Conservation (phyloP, 2,329 filamentous ascomycete genomes). For the Alternaria consortialis region DNA sequence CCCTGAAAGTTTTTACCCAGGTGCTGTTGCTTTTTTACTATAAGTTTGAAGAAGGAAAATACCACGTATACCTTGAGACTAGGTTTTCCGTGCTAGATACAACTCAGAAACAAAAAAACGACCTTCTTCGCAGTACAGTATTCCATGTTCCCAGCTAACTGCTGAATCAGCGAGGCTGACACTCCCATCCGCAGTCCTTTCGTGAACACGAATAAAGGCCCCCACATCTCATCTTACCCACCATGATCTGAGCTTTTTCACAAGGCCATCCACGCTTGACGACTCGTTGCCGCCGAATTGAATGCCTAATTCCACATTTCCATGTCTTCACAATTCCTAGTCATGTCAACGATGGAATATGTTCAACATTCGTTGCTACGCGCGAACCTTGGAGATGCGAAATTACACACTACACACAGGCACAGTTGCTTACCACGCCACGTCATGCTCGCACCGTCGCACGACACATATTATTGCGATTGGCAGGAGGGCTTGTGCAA, state of each 20-base stretch:
- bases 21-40: no score
- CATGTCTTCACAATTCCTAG: neutral
- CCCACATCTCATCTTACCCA: conserved; percentile 3
- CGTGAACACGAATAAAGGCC: neutral
- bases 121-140: neutral
- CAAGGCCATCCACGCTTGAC: neutral
- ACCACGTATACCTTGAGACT: no score
- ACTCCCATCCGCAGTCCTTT: neutral
- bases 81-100: no score
- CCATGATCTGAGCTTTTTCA: neutral
- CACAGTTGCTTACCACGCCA: neutral
- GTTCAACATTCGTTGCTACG: neutral
- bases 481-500: neutral
- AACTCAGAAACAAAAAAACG: no score
- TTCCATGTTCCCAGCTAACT: neutral
- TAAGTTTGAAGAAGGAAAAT: no score
- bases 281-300: neutral
- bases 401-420: neutral
- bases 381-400: neutral
- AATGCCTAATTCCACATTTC: neutral
- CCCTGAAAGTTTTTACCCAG: no score
- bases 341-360: neutral
- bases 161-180: neutral
- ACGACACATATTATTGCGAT: conserved; percentile 1
- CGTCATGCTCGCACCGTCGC: neutral